Evolutionary conservation across 2,329 filamentous ascomycete genomes (phyloP), one percentile per base, ranked within the genome.

Genomic region (Botrytis fabae): DNA sequence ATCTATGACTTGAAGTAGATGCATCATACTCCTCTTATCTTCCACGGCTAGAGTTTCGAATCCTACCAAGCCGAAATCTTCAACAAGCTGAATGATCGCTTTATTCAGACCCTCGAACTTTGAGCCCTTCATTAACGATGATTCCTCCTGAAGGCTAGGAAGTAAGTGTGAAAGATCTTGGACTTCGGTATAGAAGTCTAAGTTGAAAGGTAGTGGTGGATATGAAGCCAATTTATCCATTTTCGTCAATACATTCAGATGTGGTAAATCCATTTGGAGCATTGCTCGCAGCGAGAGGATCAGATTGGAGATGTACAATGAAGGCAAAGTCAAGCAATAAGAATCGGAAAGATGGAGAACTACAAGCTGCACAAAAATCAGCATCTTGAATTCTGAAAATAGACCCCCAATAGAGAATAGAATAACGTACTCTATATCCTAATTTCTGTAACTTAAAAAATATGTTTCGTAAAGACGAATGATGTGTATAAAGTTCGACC

Each of bases 171-270:
- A 89, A 6, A 99, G 88, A 79, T 98, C 94, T 82, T 99, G 95
- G 12, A 98, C 95, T 82, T 99, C 95, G 75, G 96, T 98, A 82
- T 98, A 99, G 83, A 92, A 99, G 77, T 98, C 95, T 74, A 99
- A 90, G 79, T 97, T 97, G 85, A 99, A 98, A 0, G 95, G 94
- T 0, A 99, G 86, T 40, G 93, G 89, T 64, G 93, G 91, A 80
- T 97, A 98, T 70, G 92, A 90, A 51, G 91, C 86, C 71, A 99
- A 86, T 80, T 98, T 98, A 83, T 99, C 96, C 83, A 99, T 97
- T 84, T 99, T 99, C 73, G 95, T 98, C 40, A 99, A 88, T 75
- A 99, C 93, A 80, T 99, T 99, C 77, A 99, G 86, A 80, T 98
- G 94, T 0, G 96, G 94, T 75, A 98, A 92, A 80, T 98, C 96